Evolutionary conservation across 2,329 filamentous ascomycete species (phyloP).

Genomic region (Fusarium buxicola): DNA sequence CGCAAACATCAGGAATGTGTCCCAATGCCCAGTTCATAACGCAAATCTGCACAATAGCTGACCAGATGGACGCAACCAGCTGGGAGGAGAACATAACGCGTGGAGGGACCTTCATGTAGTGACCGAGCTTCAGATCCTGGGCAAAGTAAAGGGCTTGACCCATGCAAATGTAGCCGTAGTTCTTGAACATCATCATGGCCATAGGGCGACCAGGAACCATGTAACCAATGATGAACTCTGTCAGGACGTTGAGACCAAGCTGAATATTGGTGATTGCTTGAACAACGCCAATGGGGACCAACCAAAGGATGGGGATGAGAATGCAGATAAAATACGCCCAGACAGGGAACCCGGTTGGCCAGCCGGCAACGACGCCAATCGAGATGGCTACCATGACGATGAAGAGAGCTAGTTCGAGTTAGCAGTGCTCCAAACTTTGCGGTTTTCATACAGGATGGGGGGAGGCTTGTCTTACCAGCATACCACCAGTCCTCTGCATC

Average conservation of each 20-base stretch:
- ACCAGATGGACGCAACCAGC: conserved; percentile 69
- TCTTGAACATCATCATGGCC: conserved; percentile 84
- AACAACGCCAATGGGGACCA: conserved; percentile 70
- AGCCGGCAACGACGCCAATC: conserved; percentile 65
- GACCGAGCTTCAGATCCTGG: conserved; percentile 74
- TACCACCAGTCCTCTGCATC: conserved; percentile 72
- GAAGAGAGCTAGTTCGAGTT: conserved; percentile 55
- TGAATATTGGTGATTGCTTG: conserved; percentile 72
- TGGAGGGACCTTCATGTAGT: conserved; percentile 75
- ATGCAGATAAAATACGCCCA: conserved; percentile 70
- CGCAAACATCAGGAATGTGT: conserved; percentile 72
- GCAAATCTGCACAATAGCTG: conserved; percentile 70
- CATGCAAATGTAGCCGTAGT: conserved; percentile 77
- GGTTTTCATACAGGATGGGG: conserved; percentile 48
- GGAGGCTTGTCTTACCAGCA: conserved; percentile 55
- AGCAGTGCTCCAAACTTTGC: conserved; percentile 9
- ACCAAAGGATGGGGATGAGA: conserved; percentile 67
- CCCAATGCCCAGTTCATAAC: conserved; percentile 75
- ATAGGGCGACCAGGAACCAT: conserved; percentile 77
- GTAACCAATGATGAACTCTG: conserved; percentile 80
- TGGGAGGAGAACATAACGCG: conserved; percentile 72
- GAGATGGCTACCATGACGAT: conserved; percentile 65
- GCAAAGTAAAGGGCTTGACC: conserved; percentile 72
- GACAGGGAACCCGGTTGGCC: conserved; percentile 67
- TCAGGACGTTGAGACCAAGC: conserved; percentile 76